Evolutionary conservation across 2,329 filamentous ascomycete genomes (phyloP).

Genomic region (Fusarium luffae): DNA sequence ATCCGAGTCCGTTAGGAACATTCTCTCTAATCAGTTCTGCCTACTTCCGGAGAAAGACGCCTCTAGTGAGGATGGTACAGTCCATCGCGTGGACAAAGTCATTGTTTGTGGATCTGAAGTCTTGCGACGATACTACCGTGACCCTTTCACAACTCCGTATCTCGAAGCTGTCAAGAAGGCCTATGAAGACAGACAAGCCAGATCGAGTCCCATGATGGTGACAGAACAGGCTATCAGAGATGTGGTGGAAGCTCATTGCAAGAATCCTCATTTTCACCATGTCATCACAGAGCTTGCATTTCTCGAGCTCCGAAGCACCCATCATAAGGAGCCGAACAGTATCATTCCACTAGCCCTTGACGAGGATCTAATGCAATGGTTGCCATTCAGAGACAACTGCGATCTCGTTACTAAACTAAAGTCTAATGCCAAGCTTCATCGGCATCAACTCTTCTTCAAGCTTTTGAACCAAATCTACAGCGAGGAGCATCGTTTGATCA

Average conservation of each 20-base stretch:
- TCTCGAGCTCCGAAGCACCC: too few relatives aligned
- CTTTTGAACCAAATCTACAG: background rate
- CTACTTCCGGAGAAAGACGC: background rate
- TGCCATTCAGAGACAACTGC: background rate
- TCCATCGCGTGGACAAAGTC: background rate
- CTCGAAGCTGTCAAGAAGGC: background rate
- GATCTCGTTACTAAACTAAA: background rate
- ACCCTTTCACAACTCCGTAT: background rate
- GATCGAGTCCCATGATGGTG: fast-evolving
- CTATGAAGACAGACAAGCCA: too few relatives aligned
- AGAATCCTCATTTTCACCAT: background rate
- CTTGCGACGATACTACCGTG: background rate
- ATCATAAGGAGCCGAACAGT: background rate
- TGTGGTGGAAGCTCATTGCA: background rate
- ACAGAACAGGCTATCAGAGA: background rate
- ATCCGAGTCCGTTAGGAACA: background rate
- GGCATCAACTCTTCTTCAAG: background rate
- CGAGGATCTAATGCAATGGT: background rate
- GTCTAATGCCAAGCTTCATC: background rate
- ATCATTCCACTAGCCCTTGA: background rate
- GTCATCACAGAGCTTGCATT: background rate
- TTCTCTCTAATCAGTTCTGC: background rate
- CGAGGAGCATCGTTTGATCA: background rate
- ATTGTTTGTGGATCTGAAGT: background rate
- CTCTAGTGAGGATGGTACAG: background rate